phyloP scores from a whole-genome alignment of 331 rosid species.

The Acacia pycnantha region DNA sequence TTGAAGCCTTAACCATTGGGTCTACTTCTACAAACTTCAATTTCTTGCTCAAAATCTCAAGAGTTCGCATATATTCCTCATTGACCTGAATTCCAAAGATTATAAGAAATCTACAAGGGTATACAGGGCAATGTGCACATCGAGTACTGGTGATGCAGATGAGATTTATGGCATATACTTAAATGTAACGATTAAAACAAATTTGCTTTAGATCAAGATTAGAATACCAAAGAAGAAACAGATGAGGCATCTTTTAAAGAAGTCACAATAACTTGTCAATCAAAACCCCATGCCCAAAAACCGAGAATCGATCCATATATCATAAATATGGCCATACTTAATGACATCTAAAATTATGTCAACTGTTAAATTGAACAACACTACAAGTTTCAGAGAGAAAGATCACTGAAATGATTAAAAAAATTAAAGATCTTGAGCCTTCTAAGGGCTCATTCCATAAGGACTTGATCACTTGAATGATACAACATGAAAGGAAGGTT shows the following conservation, averaged over 20 bases:
- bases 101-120: slow-evolving; percentile 25
- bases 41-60: slow-evolving; percentile 88
- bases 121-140: slow-evolving; percentile 11
- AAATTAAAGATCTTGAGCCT: not conserved
- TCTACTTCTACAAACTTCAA: slow-evolving; percentile 87
- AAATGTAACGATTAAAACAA: not conserved
- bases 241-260: not conserved
- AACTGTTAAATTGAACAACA: slow-evolving; percentile 3
- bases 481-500: not conserved
- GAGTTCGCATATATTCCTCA: slow-evolving; percentile 92
- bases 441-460: not conserved
- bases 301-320: not conserved
- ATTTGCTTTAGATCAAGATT: not conserved
- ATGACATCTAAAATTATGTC: slow-evolving; percentile 1
- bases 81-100: slow-evolving; percentile 64
- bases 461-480: slow-evolving; percentile 1
- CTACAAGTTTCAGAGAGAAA: not conserved
- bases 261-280: slow-evolving; percentile 18
- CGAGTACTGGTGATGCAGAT: slow-evolving; percentile 20
- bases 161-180: slow-evolving; percentile 16
- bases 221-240: slow-evolving; percentile 17
- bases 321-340: not conserved
- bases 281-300: not conserved
- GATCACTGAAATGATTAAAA: slow-evolving; percentile 2
- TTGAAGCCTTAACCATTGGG: slow-evolving; percentile 81